These are phyloP conservation scores for Coemansia aciculifera DNA, from an alignment of 192 early-diverging fungal species.

Conservation along the genomic window DNA sequence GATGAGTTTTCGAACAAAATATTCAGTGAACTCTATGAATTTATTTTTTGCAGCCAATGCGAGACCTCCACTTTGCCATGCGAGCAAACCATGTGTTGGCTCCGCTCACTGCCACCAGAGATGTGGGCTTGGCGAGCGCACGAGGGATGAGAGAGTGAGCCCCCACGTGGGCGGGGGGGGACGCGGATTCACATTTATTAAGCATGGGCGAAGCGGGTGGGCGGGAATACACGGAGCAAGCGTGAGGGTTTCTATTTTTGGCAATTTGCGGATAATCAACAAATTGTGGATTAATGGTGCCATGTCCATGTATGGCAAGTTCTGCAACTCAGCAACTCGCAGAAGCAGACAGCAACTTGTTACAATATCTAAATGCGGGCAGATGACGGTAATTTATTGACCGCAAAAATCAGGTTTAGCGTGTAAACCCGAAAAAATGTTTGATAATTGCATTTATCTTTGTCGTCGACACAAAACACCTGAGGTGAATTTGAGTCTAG, in stretches of 20 bases:
- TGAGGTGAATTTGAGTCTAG: neutral
- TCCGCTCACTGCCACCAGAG: neutral
- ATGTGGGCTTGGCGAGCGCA: constrained; percentile 3
- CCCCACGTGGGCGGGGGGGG: constrained; percentile 1
- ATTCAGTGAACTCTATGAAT: neutral
- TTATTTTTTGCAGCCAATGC: neutral
- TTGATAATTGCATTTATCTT: neutral
- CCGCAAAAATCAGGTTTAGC: neutral
- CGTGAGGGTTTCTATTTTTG: neutral
- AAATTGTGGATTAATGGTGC: constrained; percentile 5
- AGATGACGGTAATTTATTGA: neutral
- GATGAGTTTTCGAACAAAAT: neutral
- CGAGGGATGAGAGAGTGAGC: neutral
- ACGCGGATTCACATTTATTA: neutral
- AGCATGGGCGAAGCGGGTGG: neutral
- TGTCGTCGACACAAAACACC: neutral
- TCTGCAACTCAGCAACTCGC: constrained; percentile 4
- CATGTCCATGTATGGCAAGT: neutral
- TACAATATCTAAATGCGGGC: neutral
- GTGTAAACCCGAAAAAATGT: neutral
- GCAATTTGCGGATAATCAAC: neutral
- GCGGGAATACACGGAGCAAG: neutral
- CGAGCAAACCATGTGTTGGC: neutral
- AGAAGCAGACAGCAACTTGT: neutral
- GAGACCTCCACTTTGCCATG: neutral